Evolutionary conservation across 305 asterid genomes (phyloP).

Genomic region (Fraxinus baroniana): DNA sequence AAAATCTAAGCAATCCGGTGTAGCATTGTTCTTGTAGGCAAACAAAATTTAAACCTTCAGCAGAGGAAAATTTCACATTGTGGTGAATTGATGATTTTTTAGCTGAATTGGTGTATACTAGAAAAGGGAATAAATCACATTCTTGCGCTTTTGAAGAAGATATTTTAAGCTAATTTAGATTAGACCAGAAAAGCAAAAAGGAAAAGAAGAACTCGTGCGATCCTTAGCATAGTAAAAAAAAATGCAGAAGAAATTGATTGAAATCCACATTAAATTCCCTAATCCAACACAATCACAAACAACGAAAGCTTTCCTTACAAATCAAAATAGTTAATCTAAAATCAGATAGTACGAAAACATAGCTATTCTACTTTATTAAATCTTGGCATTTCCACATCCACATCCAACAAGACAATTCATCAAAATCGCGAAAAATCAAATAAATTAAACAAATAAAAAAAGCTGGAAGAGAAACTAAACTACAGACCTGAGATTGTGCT

Average conservation of each 20-base stretch:
- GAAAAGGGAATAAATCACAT: background rate
- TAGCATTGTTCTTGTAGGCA: background rate
- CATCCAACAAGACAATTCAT: background rate
- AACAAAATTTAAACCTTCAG: background rate
- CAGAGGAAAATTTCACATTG: background rate
- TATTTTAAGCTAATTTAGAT: background rate
- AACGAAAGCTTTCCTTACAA: background rate
- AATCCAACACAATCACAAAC: background rate
- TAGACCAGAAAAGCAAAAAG: background rate
- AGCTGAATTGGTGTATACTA: background rate
- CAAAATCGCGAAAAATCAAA: background rate
- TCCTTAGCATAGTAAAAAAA: background rate
- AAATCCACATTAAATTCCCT: background rate
- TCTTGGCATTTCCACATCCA: background rate
- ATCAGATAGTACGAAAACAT: background rate
- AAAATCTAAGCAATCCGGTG: background rate
- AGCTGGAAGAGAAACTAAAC: background rate
- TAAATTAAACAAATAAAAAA: background rate
- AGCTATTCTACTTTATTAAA: background rate
- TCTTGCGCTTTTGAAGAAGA: background rate
- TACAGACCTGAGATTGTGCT: constrained; percentile 10
- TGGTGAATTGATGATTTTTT: background rate
- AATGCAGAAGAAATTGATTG: background rate
- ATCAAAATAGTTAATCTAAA: background rate
- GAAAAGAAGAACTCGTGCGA: background rate